Conservation (phyloP, 2,329 filamentous ascomycete species). For the Rhynchosporium graminicola region DNA sequence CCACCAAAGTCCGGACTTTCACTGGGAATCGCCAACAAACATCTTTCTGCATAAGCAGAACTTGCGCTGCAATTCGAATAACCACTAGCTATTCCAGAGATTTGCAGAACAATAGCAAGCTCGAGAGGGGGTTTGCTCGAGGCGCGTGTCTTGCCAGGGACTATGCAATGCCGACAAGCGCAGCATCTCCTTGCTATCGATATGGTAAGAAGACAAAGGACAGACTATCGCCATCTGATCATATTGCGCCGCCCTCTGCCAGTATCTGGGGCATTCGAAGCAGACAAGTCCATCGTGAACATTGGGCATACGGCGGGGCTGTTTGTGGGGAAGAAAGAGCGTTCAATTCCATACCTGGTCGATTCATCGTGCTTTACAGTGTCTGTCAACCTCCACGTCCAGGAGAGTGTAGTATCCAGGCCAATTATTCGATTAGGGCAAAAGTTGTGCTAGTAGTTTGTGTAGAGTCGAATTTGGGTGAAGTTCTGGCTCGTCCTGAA, state of each 20-base stretch:
- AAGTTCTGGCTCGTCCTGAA: background rate
- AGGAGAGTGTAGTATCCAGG: background rate
- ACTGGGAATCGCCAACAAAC: background rate
- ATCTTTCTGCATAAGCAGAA: background rate
- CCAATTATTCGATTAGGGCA: background rate
- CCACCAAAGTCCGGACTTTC: background rate
- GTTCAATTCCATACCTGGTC: conserved; percentile 39
- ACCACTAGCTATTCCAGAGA: background rate
- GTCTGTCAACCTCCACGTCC: background rate
- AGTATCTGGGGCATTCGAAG: background rate
- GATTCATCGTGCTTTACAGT: conserved; percentile 36
- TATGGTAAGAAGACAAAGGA: background rate
- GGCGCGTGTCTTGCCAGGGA: background rate
- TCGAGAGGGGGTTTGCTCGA: background rate
- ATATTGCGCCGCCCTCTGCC: background rate
- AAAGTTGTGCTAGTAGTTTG: background rate
- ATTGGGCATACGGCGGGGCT: conserved; percentile 34
- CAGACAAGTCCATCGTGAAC: conserved; percentile 10
- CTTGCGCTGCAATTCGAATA: background rate
- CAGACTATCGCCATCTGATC: background rate
- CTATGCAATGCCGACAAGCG: background rate
- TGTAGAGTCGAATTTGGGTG: background rate
- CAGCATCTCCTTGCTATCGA: background rate
- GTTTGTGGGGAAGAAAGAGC: conserved; percentile 30
- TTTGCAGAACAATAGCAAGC: conserved; percentile 7